phyloP scores from a whole-genome alignment of 768 basidiomycete species.

The Pleurotus citrinopileatus region DNA sequence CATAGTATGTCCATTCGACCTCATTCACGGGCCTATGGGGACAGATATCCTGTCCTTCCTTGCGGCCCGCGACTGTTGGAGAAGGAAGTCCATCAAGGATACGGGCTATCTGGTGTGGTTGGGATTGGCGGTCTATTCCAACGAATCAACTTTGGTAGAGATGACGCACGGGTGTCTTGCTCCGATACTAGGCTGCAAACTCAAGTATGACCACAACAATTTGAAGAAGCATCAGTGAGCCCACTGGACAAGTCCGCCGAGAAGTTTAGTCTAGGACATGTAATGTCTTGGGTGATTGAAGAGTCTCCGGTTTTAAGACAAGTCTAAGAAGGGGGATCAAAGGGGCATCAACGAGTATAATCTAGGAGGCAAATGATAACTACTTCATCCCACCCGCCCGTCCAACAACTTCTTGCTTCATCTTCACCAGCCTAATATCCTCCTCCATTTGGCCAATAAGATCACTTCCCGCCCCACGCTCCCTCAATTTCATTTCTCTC shows the following conservation, averaged over 20 bases:
- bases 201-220: background rate
- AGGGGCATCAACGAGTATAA: no score
- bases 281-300: no score
- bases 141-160: background rate
- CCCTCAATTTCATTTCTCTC: conserved; percentile 11
- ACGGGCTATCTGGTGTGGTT: background rate
- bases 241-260: no score
- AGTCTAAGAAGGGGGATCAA: no score
- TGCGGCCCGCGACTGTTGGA: background rate
- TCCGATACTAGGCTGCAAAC: background rate
- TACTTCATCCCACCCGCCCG: no score
- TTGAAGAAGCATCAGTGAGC: no score
- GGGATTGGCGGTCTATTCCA: background rate
- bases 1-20: background rate
- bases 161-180: no score
- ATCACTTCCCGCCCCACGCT: conserved; percentile 8
- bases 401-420: conserved; percentile 10
- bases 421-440: conserved; percentile 9
- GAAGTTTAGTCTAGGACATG: no score
- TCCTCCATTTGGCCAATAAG: conserved; percentile 11
- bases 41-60: background rate
- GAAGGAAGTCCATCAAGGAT: background rate
- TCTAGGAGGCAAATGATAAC: no score
- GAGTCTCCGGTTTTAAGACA: no score
- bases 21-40: background rate